These are phyloP conservation scores for Tetrahymena borealis DNA, from an alignment of 73 alveolate species.

Conservation along the genomic window DNA sequence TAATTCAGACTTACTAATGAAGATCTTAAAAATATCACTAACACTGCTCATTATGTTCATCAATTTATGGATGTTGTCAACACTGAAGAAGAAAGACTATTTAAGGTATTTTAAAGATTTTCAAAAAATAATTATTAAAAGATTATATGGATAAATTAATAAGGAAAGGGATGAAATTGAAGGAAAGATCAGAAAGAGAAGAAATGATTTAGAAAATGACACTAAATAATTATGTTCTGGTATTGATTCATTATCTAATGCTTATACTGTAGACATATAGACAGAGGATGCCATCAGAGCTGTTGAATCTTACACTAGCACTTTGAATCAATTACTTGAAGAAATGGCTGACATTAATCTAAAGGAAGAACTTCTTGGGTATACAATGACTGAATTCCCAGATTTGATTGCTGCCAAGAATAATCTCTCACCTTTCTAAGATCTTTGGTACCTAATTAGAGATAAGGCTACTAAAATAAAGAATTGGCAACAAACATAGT, in stretches of 20 bases:
- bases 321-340: neutral
- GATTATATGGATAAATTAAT: neutral
- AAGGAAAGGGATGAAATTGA: neutral
- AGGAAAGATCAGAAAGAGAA: neutral
- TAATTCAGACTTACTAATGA: constrained; percentile 31
- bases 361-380: constrained; percentile 49
- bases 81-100: constrained; percentile 32
- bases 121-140: neutral
- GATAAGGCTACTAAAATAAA: neutral
- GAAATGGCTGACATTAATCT: constrained; percentile 51
- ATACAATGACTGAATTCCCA: constrained; percentile 51
- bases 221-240: neutral
- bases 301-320: neutral
- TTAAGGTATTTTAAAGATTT: neutral
- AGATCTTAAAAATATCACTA: constrained; percentile 29
- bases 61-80: constrained; percentile 31
- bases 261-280: neutral
- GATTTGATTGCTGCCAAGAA: constrained; percentile 41
- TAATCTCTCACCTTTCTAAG: constrained; percentile 52
- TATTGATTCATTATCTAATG: neutral
- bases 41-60: constrained; percentile 26
- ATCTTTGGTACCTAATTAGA: constrained; percentile 48
- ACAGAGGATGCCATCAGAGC: neutral
- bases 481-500: neutral
- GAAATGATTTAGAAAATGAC: neutral